Evolutionary conservation across 805 yeast genomes (phyloP).

Genomic region (Metschnikowia rubicola): DNA sequence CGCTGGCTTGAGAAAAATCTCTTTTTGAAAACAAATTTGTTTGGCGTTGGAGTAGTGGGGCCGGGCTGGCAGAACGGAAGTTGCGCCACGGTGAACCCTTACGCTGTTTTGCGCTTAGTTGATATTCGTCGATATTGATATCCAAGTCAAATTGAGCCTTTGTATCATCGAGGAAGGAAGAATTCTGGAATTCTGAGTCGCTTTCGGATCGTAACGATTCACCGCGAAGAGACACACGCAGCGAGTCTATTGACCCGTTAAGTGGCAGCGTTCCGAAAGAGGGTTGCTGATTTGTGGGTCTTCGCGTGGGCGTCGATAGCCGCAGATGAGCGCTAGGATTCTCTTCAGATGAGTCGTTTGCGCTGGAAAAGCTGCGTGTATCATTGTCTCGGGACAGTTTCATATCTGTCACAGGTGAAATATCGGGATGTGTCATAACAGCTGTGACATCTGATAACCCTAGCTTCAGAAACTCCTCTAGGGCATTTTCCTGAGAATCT

Average conservation of each 20-base stretch:
- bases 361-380: too few species aligned
- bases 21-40: slow-evolving; percentile 6
- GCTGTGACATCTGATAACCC: too few species aligned
- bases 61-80: slow-evolving; percentile 10
- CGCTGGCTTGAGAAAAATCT: slow-evolving; percentile 7
- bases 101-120: slow-evolving; percentile 2
- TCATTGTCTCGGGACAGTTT: too few species aligned
- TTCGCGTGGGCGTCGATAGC: too few species aligned
- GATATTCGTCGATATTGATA: slow-evolving; percentile 16
- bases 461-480: too few species aligned
- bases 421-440: too few species aligned
- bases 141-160: slow-evolving; percentile 18
- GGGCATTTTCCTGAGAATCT: too few species aligned
- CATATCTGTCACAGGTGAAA: too few species aligned
- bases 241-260: neutral
- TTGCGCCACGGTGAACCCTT: slow-evolving; percentile 12
- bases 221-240: neutral
- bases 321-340: too few species aligned
- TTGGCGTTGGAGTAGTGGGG: slow-evolving; percentile 9
- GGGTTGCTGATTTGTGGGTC: too few species aligned
- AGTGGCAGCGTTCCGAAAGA: too few species aligned
- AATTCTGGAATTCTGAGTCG: slow-evolving; percentile 11
- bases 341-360: too few species aligned
- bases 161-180: slow-evolving; percentile 17
- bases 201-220: slow-evolving; percentile 2